Percentiles rank a stretch among this genome's conserved stretches.
Evolutionary conservation across 2,329 filamentous ascomycete species (phyloP).

Genomic region (Neofusicoccum ribis): DNA sequence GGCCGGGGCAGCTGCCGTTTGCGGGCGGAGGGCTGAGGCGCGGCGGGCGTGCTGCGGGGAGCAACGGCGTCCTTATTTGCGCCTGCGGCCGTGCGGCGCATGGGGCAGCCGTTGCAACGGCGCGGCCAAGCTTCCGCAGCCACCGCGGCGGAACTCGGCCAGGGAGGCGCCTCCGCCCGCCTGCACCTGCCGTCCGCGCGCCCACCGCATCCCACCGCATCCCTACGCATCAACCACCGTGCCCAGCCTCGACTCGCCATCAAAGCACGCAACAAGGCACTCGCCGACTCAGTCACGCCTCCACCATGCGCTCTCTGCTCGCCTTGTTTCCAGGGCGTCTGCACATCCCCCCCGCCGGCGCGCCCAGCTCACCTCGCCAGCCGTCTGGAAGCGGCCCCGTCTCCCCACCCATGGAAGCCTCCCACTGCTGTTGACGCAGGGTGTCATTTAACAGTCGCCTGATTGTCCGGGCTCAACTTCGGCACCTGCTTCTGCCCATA

Average conservation of each 20-base stretch:
- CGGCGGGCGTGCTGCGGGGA: background rate
- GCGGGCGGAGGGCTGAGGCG: background rate
- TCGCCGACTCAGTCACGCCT: background rate
- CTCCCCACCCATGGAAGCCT: slow-evolving; percentile 8
- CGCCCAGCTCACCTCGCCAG: background rate
- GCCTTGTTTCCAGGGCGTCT: background rate
- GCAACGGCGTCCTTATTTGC: background rate
- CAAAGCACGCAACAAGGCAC: background rate
- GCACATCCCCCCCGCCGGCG: background rate
- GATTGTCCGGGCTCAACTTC: background rate
- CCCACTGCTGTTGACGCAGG: background rate
- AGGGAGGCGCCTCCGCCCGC: background rate
- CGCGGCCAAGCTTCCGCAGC: background rate
- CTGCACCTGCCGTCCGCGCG: background rate
- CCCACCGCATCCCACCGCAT: no score
- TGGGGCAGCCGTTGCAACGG: background rate
- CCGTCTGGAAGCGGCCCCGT: slow-evolving; percentile 10
- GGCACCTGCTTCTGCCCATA: background rate
- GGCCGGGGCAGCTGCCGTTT: background rate
- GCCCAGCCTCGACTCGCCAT: background rate
- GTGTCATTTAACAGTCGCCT: background rate
- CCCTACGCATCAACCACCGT: no score
- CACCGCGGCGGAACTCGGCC: background rate
- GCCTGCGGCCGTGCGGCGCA: background rate
- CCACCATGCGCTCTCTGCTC: slow-evolving; percentile 2